These are phyloP conservation scores for Irpex sp. DNA, from an alignment of 1,284 basidiomycete genomes.

Conservation along the genomic window DNA sequence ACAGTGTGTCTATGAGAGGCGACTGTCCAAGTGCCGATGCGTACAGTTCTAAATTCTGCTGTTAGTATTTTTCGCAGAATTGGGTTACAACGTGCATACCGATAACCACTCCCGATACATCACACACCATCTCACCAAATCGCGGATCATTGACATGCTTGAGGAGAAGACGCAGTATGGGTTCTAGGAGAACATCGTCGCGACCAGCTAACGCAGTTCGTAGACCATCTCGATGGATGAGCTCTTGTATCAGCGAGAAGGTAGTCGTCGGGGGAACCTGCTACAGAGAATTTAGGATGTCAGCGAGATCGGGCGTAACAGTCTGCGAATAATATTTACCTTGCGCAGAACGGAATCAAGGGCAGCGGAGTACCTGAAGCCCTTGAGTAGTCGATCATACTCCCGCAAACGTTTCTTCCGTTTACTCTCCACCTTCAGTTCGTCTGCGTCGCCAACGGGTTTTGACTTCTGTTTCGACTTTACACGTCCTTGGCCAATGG, in stretches of 20 bases:
- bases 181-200: conserved; percentile 95
- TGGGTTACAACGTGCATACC: conserved; percentile 59
- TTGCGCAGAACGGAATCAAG: conserved; percentile 91
- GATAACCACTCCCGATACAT: conserved; percentile 86
- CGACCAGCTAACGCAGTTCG: conserved; percentile 89
- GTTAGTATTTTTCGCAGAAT: conserved; percentile 1
- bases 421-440: conserved; percentile 82
- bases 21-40: conserved; percentile 92
- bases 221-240: conserved; percentile 93
- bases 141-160: conserved; percentile 92
- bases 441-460: conserved; percentile 65
- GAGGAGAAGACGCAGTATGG: conserved; percentile 87
- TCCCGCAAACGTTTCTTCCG: conserved; percentile 83
- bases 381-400: conserved; percentile 92
- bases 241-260: conserved; percentile 94
- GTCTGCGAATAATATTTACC: conserved; percentile 48
- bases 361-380: conserved; percentile 95
- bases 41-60: conserved; percentile 84
- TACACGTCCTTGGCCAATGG: conserved; percentile 64
- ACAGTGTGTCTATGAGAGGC: conserved; percentile 90
- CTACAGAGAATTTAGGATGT: conserved; percentile 42
- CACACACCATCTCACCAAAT: conserved; percentile 90
- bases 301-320: neutral
- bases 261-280: conserved; percentile 86
- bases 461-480: conserved; percentile 62